phyloP scores from a whole-genome alignment of 768 basidiomycete genomes.

The Lactarius sp. region DNA sequence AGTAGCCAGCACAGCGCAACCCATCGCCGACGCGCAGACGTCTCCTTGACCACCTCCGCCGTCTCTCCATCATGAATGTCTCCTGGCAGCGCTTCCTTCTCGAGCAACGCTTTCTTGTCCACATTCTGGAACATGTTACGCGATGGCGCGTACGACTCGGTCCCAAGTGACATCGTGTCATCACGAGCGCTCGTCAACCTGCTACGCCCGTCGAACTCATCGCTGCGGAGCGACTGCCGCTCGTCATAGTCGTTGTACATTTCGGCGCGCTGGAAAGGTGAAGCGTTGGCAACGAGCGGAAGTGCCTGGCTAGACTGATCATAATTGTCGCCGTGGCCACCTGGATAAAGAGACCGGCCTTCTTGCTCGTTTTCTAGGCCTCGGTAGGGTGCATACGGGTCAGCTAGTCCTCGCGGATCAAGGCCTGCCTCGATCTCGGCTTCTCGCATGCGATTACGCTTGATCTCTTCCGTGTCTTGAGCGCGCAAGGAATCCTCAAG shows the following conservation, averaged over 20 bases:
- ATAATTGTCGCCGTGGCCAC: slow-evolving; percentile 46
- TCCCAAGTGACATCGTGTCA: slow-evolving; percentile 76
- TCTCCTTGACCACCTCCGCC: slow-evolving; percentile 81
- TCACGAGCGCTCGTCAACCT: slow-evolving; percentile 73
- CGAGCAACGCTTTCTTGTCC: slow-evolving; percentile 64
- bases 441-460: slow-evolving; percentile 71
- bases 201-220: slow-evolving; percentile 78
- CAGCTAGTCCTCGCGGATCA: slow-evolving; percentile 48
- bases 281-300: slow-evolving; percentile 79
- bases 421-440: slow-evolving; percentile 70
- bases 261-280: slow-evolving; percentile 74
- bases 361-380: slow-evolving; percentile 46
- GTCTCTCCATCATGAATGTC: slow-evolving; percentile 87
- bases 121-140: slow-evolving; percentile 92
- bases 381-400: slow-evolving; percentile 77
- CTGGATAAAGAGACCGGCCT: slow-evolving; percentile 33
- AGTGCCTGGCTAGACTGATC: slow-evolving; percentile 62
- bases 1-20: slow-evolving; percentile 81
- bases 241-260: slow-evolving; percentile 77
- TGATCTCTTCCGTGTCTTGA: slow-evolving; percentile 80
- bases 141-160: slow-evolving; percentile 91
- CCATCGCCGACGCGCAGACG: slow-evolving; percentile 79
- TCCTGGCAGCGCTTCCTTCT: slow-evolving; percentile 81
- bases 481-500: slow-evolving; percentile 86
- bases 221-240: slow-evolving; percentile 62